Conservation (phyloP, 2,329 filamentous ascomycete species). For the Clonostachys sp. region DNA sequence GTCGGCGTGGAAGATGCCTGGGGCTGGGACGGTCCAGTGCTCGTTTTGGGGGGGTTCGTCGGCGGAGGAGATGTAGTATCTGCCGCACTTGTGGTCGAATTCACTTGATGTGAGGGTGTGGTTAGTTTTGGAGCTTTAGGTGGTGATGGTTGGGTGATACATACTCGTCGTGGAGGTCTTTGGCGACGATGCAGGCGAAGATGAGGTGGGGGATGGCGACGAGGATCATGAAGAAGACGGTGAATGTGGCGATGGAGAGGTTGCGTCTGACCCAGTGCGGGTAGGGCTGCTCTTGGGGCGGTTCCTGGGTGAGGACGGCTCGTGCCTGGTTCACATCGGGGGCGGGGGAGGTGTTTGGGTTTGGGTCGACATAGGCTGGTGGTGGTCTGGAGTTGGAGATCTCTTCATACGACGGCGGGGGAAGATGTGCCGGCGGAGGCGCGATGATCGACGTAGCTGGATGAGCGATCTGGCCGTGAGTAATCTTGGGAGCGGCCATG, state of each 20-base stretch:
- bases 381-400: too few relatives aligned
- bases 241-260: not conserved
- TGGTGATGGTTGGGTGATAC: not conserved
- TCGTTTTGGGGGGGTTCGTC: not conserved
- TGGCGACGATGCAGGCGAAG: not conserved
- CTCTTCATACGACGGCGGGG: too few relatives aligned
- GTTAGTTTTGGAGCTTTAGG: too few relatives aligned
- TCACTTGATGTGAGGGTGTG: not conserved
- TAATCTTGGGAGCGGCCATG: too few relatives aligned
- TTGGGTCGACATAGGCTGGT: too few relatives aligned
- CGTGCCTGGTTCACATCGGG: too few relatives aligned
- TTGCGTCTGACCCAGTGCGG: not conserved
- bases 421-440: too few relatives aligned
- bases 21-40: not conserved
- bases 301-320: too few relatives aligned
- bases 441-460: too few relatives aligned
- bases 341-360: too few relatives aligned
- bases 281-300: too few relatives aligned
- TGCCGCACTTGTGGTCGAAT: not conserved
- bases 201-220: not conserved
- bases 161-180: constrained; percentile 1
- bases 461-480: too few relatives aligned
- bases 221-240: not conserved
- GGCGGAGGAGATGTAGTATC: not conserved
- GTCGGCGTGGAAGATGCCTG: not conserved